Percentiles rank a stretch among this genome's conserved stretches.
phyloP scores from a whole-genome alignment of 805 yeast genomes.

The Debaryomyces maramus region DNA sequence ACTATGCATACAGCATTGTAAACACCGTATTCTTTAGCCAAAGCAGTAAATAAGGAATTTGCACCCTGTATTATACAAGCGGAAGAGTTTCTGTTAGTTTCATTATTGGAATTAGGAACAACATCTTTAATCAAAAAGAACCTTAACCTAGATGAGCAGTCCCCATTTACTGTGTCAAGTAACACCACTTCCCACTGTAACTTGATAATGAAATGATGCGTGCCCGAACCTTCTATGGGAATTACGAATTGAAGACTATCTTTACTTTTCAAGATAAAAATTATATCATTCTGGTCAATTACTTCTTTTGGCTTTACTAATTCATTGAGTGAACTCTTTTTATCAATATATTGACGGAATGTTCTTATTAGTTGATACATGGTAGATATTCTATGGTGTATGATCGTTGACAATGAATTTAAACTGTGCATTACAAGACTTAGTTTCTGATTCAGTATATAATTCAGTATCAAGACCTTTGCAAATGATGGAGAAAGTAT shows the following conservation, averaged over 20 bases:
- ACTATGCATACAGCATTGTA: slow-evolving; percentile 23
- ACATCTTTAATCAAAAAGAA: slow-evolving; percentile 10
- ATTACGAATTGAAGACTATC: slow-evolving; percentile 18
- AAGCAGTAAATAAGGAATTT: slow-evolving; percentile 17
- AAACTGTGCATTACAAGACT: slow-evolving; percentile 32
- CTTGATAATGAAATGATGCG: slow-evolving; percentile 6
- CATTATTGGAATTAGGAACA: slow-evolving; percentile 7
- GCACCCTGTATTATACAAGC: slow-evolving; percentile 1
- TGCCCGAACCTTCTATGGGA: slow-evolving; percentile 1
- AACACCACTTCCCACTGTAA: slow-evolving; percentile 27
- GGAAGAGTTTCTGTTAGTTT: not conserved
- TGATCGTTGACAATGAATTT: slow-evolving; percentile 28
- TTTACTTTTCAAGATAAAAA: slow-evolving; percentile 21
- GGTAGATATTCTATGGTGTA: slow-evolving; percentile 21
- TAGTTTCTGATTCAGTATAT: slow-evolving; percentile 26
- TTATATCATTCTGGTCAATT: slow-evolving; percentile 15
- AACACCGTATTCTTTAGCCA: slow-evolving; percentile 27
- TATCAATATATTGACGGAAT: slow-evolving; percentile 17
- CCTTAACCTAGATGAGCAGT: slow-evolving; percentile 22
- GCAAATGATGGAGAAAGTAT: slow-evolving; percentile 25
- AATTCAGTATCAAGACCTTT: slow-evolving; percentile 19
- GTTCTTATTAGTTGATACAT: slow-evolving; percentile 21
- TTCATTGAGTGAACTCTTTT: slow-evolving; percentile 5
- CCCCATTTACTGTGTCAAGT: slow-evolving; percentile 19
- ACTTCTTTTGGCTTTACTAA: slow-evolving; percentile 13